phyloP scores from a whole-genome alignment of 257 asterid species.

The Mentha longifolia region DNA sequence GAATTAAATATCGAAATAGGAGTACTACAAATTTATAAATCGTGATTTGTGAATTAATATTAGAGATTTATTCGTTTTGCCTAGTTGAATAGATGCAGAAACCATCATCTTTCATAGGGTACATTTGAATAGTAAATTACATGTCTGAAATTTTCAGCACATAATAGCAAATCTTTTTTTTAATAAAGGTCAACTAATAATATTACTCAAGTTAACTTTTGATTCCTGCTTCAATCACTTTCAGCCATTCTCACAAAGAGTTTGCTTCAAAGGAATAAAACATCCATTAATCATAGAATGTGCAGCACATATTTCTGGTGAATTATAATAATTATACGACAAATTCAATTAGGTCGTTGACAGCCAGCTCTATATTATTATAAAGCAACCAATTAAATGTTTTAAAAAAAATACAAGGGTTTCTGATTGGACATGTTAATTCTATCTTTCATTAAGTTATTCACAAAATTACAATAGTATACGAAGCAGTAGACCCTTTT shows the following conservation, averaged over 20 bases:
- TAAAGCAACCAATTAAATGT: not conserved
- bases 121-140: too few species aligned
- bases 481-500: conserved; percentile 5
- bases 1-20: too few species aligned
- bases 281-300: conserved; percentile 16
- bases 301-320: not conserved
- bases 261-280: conserved; percentile 28
- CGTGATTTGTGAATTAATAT: too few species aligned
- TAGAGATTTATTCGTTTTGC: too few species aligned
- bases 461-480: conserved; percentile 1
- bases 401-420: not conserved
- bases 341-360: conserved; percentile 37
- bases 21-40: too few species aligned
- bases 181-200: conserved; percentile 23
- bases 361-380: conserved; percentile 21
- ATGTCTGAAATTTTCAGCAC: too few species aligned
- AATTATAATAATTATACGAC: conserved; percentile 30
- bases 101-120: too few species aligned
- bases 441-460: conserved; percentile 11
- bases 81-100: too few species aligned
- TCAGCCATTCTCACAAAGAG: not conserved
- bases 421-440: conserved; percentile 14
- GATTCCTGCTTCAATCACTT: conserved; percentile 15
- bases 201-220: not conserved
- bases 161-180: too few species aligned